Evolutionary conservation across 108 stramenopile species (phyloP), one percentile per base, ranked within the genome.

Genomic region (Cyclostephanos tholiformis): DNA sequence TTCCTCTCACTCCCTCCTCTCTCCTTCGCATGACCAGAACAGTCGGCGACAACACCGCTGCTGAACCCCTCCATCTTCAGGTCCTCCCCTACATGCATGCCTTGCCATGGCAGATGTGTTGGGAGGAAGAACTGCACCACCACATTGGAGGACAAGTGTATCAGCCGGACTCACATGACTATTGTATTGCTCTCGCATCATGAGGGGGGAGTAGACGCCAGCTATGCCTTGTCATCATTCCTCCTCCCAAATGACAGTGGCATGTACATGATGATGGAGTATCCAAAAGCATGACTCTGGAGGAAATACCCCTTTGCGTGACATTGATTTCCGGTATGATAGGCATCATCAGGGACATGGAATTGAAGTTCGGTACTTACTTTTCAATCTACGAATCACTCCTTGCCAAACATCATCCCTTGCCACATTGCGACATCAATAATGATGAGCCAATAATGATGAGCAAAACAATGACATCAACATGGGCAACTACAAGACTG

Each of bases 281-380:
- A 60, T 48, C 75, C n/a, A 56, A 8, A 13, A 74, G 75, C 26
- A 46, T 69, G 5, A 72, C 59, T 25, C 46, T 56, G 4, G 75
- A 82, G 49, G 75, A 82, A 26, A 57, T 62, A 46, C 44, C 20
- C 12, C 70, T 71, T 29, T 75, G 74, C 49, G 70, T 63, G 6
- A 55, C 65, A 48, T 67, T 66, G 8, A 44, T 39, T 6, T 53
- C 20, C 51, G 82, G 82, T 4, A 64, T 76, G 13, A 72, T 80
- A 64, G 68, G 73, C 43, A 62, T 80, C 29, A 16, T 83, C n/a
- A 52, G 26, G 44, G 82, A 83, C 65, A 65, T 44, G 48, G 82
- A 74, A 69, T 76, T 68, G 61, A 83, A 83, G 65, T 83, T 80
- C 50, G 82, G 82, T 2, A 83, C 82, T 1, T 83, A 71, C 62